Conservation (phyloP, 805 yeast genomes). For the Lipomyces yamadae region DNA sequence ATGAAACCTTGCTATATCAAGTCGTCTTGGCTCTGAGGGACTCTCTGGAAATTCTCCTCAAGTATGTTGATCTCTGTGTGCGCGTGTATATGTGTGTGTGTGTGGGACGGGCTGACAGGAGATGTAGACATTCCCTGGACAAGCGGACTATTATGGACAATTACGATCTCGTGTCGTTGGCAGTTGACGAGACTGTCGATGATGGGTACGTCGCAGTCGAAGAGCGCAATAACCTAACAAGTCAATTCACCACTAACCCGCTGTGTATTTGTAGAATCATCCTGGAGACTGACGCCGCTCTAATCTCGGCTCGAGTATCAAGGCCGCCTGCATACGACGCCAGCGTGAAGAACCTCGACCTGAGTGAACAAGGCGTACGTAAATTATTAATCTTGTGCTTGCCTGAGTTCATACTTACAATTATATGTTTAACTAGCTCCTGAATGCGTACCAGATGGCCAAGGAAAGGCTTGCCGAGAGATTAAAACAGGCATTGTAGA, state of each 20-base stretch:
- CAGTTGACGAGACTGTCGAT: constrained; percentile 90
- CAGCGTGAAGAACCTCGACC: constrained; percentile 47
- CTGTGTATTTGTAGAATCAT: constrained; percentile 57
- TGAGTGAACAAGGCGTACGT: constrained; percentile 54
- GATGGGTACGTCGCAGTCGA: constrained; percentile 53
- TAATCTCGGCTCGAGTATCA: constrained; percentile 90
- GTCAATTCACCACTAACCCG: background rate
- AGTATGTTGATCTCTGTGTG: constrained; percentile 46
- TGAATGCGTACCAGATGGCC: constrained; percentile 38
- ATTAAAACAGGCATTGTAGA: constrained; percentile 35
- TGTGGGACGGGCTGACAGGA: background rate
- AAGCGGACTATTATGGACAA: constrained; percentile 76
- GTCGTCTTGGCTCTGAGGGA: constrained; percentile 79
- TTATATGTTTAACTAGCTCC: constrained; percentile 16
- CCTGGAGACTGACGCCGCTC: constrained; percentile 84
- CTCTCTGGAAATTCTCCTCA: constrained; percentile 76
- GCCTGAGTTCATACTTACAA: constrained; percentile 10
- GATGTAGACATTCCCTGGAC: constrained; percentile 60
- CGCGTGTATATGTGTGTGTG: background rate
- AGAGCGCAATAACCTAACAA: too few relatives aligned
- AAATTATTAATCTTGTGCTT: constrained; percentile 20
- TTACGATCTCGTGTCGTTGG: constrained; percentile 83
- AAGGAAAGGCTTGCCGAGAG: constrained; percentile 36
- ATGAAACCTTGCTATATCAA: constrained; percentile 78
- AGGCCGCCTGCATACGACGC: constrained; percentile 75